Base-by-base conservation (phyloP, 495 filamentous ascomycete genomes). In the Neurospora sp. region DNA sequence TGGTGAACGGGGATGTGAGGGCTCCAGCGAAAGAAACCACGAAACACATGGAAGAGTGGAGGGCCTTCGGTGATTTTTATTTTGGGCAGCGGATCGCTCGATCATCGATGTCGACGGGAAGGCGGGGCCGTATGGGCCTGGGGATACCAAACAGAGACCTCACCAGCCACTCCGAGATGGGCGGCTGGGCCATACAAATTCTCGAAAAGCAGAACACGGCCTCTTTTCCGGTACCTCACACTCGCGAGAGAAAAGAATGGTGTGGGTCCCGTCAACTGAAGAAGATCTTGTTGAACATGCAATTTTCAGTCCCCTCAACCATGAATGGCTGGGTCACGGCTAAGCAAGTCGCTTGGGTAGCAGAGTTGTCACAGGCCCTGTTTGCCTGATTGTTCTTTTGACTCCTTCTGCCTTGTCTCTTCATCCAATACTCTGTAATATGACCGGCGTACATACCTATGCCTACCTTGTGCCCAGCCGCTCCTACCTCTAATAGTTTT, bases 31-130 rank as follows among this genome's bases (percentile, higher is more conserved):
- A 70, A 71, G 48, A 70, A 44, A 61, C 69, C 71, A 42, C 72
- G 72, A 72, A 71, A 72, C 41, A 22, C 74, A 71, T 77, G 76
- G 76, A 75, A 74, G 71, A 69, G 27, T 68, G 38, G 69, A 71
- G 72, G 76, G 59, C 71, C 69, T 71, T 75, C 69, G 74, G 75
- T 73, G 69, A 68, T 72, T 74, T 75, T 69, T 69, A 69, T 69
- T 69, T 22, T 39, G 72, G 61, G 40, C 70, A 69, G 39, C 40
- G 68, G 38, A 44, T 75, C 73, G 71, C 73, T 75, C 72, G 74
- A 69, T 72, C 73, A 68, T 68, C 69, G 48, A 72, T 48, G 48
- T 44, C 70, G 48, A 73, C 74, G 48, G 71, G 48, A 44, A 59
- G 37, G 72, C 71, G 72, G 72, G 72, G 71, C 71, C 40, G 45